phyloP scores from a whole-genome alignment of 768 basidiomycete species.

The Leucogyrophana mollusca region DNA sequence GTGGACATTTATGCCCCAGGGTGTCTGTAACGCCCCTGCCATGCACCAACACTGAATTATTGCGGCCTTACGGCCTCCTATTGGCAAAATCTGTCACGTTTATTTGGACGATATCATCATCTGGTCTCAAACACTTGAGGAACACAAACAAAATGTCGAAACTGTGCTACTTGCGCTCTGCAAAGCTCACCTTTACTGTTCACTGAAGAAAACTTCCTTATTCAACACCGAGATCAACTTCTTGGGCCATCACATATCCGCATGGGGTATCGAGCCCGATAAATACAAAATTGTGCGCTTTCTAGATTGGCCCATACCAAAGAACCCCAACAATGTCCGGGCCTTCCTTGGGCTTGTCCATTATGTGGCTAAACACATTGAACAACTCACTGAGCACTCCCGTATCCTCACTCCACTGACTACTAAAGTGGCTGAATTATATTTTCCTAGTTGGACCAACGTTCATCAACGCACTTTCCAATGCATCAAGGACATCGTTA shows the following conservation, averaged over 20 bases:
- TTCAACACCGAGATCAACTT: conserved; percentile 17
- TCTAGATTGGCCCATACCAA: conserved; percentile 24
- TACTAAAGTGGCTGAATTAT: conserved; percentile 13
- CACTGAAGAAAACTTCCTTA: conserved; percentile 24
- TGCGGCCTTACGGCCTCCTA: conserved; percentile 4
- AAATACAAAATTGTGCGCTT: conserved; percentile 23
- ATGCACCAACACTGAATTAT: background rate
- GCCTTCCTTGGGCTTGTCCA: conserved; percentile 25
- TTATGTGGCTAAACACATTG: conserved; percentile 30
- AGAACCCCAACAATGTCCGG: conserved; percentile 15
- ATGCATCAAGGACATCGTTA: conserved; percentile 29
- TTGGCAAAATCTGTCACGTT: conserved; percentile 42
- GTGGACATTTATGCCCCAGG: conserved; percentile 42
- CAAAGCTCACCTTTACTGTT: conserved; percentile 27
- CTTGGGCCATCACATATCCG: conserved; percentile 26
- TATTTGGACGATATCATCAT: conserved; percentile 48
- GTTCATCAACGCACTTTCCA: conserved; percentile 34
- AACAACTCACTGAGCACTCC: conserved; percentile 26
- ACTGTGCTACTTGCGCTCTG: conserved; percentile 26
- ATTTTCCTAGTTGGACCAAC: conserved; percentile 24
- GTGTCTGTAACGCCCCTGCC: conserved; percentile 9
- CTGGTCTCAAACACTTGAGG: conserved; percentile 35
- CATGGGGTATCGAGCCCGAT: conserved; percentile 21
- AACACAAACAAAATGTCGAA: conserved; percentile 31
- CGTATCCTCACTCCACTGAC: conserved; percentile 24